Evolutionary conservation across 768 basidiomycete genomes (phyloP).

Genomic region (Amanita pseudoporphyria): DNA sequence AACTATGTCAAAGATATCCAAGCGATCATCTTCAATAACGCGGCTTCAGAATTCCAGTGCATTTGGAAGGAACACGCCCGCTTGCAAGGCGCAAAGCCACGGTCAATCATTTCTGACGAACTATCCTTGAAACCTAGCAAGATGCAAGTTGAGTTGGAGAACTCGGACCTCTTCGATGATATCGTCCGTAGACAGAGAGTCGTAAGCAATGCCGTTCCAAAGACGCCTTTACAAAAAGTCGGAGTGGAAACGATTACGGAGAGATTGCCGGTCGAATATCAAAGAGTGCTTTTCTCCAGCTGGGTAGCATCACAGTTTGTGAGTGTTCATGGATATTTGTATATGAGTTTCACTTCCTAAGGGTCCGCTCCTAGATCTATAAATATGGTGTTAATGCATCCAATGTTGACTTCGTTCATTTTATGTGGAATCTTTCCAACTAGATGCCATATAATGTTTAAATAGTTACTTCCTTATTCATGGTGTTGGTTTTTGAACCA

Average conservation of each 20-base stretch:
- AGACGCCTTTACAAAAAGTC: constrained; percentile 76
- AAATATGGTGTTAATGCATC: constrained; percentile 83
- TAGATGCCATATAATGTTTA: not conserved
- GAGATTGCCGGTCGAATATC: constrained; percentile 76
- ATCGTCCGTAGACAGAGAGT: constrained; percentile 67
- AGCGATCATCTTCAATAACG: constrained; percentile 82
- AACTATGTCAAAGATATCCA: constrained; percentile 93
- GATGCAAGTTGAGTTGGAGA: constrained; percentile 87
- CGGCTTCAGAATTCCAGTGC: constrained; percentile 80
- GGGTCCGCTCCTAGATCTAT: no score
- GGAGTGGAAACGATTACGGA: constrained; percentile 71
- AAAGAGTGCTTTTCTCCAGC: constrained; percentile 81
- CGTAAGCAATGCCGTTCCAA: constrained; percentile 74
- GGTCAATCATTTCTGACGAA: constrained; percentile 91
- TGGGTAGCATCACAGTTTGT: constrained; percentile 85
- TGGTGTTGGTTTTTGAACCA: no score
- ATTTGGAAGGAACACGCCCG: constrained; percentile 90
- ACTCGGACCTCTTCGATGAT: constrained; percentile 83
- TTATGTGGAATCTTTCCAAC: constrained; percentile 61
- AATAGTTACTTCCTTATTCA: no score
- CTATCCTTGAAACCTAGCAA: constrained; percentile 82
- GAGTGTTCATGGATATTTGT: constrained; percentile 21
- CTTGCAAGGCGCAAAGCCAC: constrained; percentile 70
- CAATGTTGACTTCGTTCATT: constrained; percentile 95
- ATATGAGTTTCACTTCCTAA: not conserved